Conservation (phyloP, 805 yeast species). For the Cyberlindnera subsufficiens region DNA sequence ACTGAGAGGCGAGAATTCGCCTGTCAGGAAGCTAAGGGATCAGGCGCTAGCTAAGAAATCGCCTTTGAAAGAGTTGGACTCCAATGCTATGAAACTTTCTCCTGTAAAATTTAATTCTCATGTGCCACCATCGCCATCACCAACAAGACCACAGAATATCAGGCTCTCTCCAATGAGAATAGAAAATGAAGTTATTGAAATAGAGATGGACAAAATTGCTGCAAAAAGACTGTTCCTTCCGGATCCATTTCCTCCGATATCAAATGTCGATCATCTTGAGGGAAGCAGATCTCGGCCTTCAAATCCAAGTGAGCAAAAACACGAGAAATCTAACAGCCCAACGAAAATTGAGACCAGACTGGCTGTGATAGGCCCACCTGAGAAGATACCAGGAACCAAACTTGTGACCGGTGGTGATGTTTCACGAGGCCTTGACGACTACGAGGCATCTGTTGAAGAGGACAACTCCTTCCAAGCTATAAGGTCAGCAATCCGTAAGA, state of each 20-base stretch:
- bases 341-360: no score
- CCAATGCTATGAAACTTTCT: slow-evolving; percentile 14
- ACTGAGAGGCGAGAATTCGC: slow-evolving; percentile 22
- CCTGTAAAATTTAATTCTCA: slow-evolving; percentile 16
- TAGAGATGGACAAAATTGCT: no score
- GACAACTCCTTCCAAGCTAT: slow-evolving; percentile 40
- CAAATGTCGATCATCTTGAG: no score
- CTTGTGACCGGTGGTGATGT: no score
- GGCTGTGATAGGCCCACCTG: no score
- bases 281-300: no score
- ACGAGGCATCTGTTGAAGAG: slow-evolving; percentile 26
- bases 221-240: no score
- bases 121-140: slow-evolving; percentile 3
- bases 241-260: no score
- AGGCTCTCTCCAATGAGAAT: background rate
- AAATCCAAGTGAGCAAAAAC: no score
- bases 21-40: slow-evolving; percentile 21
- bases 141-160: background rate
- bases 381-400: no score
- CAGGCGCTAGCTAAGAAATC: slow-evolving; percentile 16
- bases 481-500: slow-evolving; percentile 40
- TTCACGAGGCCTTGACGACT: slow-evolving; percentile 2
- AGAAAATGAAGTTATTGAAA: background rate
- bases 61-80: slow-evolving; percentile 16
- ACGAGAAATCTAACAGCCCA: no score